A percentile compares a stretch with the other conserved stretches of the same genome.
These are phyloP conservation scores for Litsea cubeba DNA, from an alignment of 164 flowering plant species.

Conservation along the genomic window DNA sequence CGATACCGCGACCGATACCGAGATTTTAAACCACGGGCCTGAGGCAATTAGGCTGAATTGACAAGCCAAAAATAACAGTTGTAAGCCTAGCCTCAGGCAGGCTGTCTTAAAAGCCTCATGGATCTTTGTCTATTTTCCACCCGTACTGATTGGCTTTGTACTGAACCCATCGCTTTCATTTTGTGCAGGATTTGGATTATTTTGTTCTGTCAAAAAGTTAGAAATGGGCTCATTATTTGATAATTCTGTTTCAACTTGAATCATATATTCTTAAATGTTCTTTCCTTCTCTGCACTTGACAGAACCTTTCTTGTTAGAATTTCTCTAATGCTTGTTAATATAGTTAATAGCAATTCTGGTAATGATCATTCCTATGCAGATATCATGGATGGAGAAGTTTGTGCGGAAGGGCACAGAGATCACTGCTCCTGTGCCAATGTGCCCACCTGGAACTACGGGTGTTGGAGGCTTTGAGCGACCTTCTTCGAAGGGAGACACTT, in stretches of 20 bases:
- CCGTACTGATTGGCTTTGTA: too few species aligned
- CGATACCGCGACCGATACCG: too few species aligned
- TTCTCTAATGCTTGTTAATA: neutral
- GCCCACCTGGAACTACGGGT: slow-evolving; percentile 89
- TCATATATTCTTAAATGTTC: neutral
- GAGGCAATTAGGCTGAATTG: too few species aligned
- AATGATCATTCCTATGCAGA: slow-evolving; percentile 38
- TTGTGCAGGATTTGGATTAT: too few species aligned
- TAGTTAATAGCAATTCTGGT: neutral
- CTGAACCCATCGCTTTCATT: too few species aligned
- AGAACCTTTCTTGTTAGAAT: neutral
- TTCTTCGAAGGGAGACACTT: slow-evolving; percentile 67
- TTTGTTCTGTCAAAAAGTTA: neutral
- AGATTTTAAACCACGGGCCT: too few species aligned
- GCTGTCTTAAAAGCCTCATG: too few species aligned
- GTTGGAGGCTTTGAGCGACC: slow-evolving; percentile 98
- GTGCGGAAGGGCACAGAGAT: slow-evolving; percentile 89
- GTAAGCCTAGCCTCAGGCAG: too few species aligned
- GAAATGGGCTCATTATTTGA: too few species aligned
- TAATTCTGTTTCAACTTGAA: neutral
- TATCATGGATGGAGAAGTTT: slow-evolving; percentile 99
- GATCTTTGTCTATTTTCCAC: too few species aligned
- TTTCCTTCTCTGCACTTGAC: neutral
- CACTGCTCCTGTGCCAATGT: slow-evolving; percentile 95
- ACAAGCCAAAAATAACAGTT: too few species aligned